Percentiles rank a stretch among this genome's conserved stretches.
These are phyloP conservation scores for Punctularia strigosozonata DNA, from an alignment of 768 basidiomycete genomes.

Conservation along the genomic window DNA sequence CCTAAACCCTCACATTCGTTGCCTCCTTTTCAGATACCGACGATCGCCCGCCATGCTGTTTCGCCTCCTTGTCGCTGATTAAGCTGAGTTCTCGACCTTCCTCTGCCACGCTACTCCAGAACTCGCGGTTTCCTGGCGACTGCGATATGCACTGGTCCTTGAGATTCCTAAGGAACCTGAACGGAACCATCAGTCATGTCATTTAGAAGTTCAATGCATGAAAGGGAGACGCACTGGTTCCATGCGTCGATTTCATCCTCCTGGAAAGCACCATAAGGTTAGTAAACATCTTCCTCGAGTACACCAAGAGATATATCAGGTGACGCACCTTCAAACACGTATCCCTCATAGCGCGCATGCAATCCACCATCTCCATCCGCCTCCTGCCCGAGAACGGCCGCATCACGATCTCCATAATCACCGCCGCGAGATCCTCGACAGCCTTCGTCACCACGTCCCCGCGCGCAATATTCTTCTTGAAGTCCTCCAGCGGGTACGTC, in stretches of 20 bases:
- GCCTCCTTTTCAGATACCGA: conserved; percentile 42
- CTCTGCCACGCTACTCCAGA: conserved; percentile 46
- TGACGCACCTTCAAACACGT: conserved; percentile 48
- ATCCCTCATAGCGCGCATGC: conserved; percentile 55
- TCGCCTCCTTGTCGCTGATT: conserved; percentile 53
- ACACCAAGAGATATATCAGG: neutral
- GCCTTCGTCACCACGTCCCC: conserved; percentile 82
- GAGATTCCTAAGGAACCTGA: conserved; percentile 51
- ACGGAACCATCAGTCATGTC: conserved; percentile 1
- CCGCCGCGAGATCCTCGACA: conserved; percentile 63
- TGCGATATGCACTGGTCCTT: conserved; percentile 38
- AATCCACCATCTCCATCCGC: conserved; percentile 59
- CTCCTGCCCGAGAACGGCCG: conserved; percentile 63
- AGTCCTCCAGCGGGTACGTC: conserved; percentile 67
- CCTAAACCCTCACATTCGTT: conserved; percentile 31
- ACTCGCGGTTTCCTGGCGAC: conserved; percentile 48
- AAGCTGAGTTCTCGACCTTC: conserved; percentile 43
- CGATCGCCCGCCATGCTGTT: conserved; percentile 43
- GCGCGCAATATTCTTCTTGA: conserved; percentile 51
- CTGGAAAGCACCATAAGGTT: conserved; percentile 18
- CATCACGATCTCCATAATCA: conserved; percentile 59
- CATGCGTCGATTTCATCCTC: conserved; percentile 79
- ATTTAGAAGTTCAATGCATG: neutral
- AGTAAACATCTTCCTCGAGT: neutral
- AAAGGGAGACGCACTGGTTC: conserved; percentile 44